Percentiles rank a stretch among this genome's conserved stretches.
Conservation (phyloP, 148 eudicot genomes). For the Simmondsia chinensis region DNA sequence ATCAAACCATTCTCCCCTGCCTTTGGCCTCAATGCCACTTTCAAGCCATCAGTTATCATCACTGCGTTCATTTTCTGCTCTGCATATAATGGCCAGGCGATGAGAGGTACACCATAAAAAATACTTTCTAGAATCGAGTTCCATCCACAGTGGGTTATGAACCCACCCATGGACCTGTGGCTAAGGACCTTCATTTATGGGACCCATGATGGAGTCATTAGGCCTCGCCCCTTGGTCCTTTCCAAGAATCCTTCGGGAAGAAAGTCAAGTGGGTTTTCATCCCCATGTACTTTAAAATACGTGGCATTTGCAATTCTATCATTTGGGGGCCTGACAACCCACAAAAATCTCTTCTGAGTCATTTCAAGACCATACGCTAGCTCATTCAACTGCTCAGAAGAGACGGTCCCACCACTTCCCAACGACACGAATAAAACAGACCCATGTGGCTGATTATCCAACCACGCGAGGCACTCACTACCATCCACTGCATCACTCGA, state of each 20-base stretch:
- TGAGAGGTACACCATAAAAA: slow-evolving; percentile 28
- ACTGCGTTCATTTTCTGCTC: slow-evolving; percentile 40
- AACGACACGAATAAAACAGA: slow-evolving; percentile 40
- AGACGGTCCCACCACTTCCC: slow-evolving; percentile 46
- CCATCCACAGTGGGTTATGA: slow-evolving; percentile 49
- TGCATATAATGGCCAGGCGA: slow-evolving; percentile 43
- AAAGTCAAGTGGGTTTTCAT: slow-evolving; percentile 20
- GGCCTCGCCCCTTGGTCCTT: slow-evolving; percentile 18
- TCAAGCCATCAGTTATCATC: slow-evolving; percentile 22
- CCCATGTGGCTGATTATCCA: slow-evolving; percentile 31
- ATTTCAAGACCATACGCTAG: slow-evolving; percentile 32
- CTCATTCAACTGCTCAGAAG: slow-evolving; percentile 26
- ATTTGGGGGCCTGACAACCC: slow-evolving; percentile 44
- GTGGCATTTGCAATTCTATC: slow-evolving; percentile 8
- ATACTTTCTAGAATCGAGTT: slow-evolving; percentile 38
- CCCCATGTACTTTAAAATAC: slow-evolving; percentile 7
- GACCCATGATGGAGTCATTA: slow-evolving; percentile 35
- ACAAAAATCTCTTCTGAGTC: slow-evolving; percentile 36
- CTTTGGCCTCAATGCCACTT: slow-evolving; percentile 25
- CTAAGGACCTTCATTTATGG: slow-evolving; percentile 28
- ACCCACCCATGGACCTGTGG: slow-evolving; percentile 31
- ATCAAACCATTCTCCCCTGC: slow-evolving; percentile 13
- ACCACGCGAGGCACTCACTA: slow-evolving; percentile 27
- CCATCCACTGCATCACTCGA: neutral
- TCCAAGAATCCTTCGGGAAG: slow-evolving; percentile 35